phyloP scores from a whole-genome alignment of 306 rosid species.

The Hippophae gyantsensis region DNA sequence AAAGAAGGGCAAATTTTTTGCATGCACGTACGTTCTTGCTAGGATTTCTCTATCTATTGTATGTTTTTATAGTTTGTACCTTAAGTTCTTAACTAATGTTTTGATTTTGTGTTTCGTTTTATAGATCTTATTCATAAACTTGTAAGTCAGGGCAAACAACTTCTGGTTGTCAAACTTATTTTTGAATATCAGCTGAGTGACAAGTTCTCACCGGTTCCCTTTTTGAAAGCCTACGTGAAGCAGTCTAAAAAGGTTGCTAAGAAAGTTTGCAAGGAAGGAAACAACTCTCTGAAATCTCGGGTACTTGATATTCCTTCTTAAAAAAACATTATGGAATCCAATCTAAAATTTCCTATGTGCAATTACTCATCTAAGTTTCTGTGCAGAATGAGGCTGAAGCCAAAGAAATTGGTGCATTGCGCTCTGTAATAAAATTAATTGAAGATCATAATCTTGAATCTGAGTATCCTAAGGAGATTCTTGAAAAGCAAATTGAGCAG shows the following conservation, averaged over 20 bases:
- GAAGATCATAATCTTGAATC: conserved; percentile 54
- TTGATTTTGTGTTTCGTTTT: conserved; percentile 17
- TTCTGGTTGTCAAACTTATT: conserved; percentile 56
- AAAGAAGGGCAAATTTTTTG: too few species aligned
- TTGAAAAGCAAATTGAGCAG: conserved; percentile 46
- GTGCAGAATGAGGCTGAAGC: conserved; percentile 52
- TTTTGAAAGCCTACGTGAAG: conserved; percentile 51
- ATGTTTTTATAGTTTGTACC: too few species aligned
- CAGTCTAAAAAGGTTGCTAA: conserved; percentile 40
- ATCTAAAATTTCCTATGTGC: conserved; percentile 4
- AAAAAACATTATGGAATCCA: conserved; percentile 1
- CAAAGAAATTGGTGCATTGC: conserved; percentile 55
- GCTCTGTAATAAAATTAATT: conserved; percentile 44
- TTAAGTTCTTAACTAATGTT: too few species aligned
- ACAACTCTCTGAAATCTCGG: conserved; percentile 38
- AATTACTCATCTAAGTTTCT: conserved; percentile 9
- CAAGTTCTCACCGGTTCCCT: conserved; percentile 57
- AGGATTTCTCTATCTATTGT: too few species aligned
- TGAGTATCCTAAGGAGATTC: conserved; percentile 47
- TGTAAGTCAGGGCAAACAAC: conserved; percentile 38
- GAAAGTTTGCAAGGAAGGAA: conserved; percentile 43
- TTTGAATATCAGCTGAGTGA: conserved; percentile 55
- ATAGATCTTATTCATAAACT: conserved; percentile 69
- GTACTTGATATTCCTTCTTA: conserved; percentile 29
- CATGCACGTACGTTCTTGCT: too few species aligned